Evolutionary conservation across 2,329 filamentous ascomycete species (phyloP), one percentile per base, ranked within the genome.

Genomic region (Clarireedia paspali): DNA sequence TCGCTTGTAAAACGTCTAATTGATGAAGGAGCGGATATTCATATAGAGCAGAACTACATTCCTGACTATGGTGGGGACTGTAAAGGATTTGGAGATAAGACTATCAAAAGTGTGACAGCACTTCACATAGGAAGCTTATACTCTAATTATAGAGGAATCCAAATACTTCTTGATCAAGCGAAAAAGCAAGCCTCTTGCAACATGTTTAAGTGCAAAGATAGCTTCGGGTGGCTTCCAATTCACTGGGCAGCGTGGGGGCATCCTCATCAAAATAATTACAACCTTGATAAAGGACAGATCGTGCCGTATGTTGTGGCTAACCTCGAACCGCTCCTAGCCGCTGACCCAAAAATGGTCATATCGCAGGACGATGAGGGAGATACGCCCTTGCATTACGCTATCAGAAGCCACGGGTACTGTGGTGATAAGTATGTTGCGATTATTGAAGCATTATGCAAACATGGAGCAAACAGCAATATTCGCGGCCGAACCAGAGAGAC

Each of bases 301-400:
- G 26, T 27, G 2, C 26, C 7, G 5, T 5, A 27, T 27, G 7
- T 7, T 27, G 7, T 27, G 7, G 26, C 26, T 7, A 27, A 17
- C n/a, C n/a, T 17, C n/a, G n/a, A 27, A 7, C 5, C 26, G 26
- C 26, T 27, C 26, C 26, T 27, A 42, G 49, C 54, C 24, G 39
- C 50, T 9, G 58, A 63, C 51, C 54, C 57, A 26, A 56, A 45
- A 27, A 57, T 57, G 20, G 56, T 67, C 36, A 65, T 65, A 38
- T 17, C 49, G 26, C 56, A 53, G 26, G 59, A 65, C 47, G 55
- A 60, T 5, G 36, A 61, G 51, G 60, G 57, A 46, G 47, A 50
- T 10, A 66, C 64, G 26, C 53, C 61, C 9, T 44, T 65, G 40
- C 55, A 63, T 42, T 58, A 60, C 44, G 56, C 57, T 60, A 27